Evolutionary conservation across 495 filamentous ascomycete species (phyloP).

Genomic region (Pseudomonodictys pantanalensis): DNA sequence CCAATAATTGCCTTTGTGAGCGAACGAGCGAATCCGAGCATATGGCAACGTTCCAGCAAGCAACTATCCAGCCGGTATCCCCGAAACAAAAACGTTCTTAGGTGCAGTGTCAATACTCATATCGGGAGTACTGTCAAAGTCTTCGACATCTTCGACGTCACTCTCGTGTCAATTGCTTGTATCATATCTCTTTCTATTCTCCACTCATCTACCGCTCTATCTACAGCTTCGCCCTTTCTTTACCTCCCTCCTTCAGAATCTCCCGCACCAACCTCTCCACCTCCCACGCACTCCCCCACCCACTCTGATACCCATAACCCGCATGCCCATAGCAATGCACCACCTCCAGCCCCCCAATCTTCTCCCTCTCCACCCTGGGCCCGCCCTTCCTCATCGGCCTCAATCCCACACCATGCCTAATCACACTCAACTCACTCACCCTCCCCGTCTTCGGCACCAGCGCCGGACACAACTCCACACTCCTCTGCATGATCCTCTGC

Average conservation of each 20-base stretch:
- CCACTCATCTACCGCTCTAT: no score
- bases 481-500: slow-evolving; percentile 82
- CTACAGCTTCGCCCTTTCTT: slow-evolving; percentile 35
- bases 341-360: slow-evolving; percentile 64
- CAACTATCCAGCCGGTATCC: no score
- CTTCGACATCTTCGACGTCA: no score
- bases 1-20: no score
- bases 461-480: slow-evolving; percentile 66
- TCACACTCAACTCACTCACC: slow-evolving; percentile 60
- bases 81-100: no score
- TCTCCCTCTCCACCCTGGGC: slow-evolving; percentile 78
- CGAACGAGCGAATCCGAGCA: no score
- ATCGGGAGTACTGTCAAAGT: no score
- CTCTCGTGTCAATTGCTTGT: no score
- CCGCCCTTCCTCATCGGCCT: slow-evolving; percentile 74
- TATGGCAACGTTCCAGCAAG: no score
- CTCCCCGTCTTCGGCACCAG: slow-evolving; percentile 50
- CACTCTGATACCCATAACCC: slow-evolving; percentile 84
- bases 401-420: slow-evolving; percentile 85
- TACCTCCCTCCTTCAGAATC: slow-evolving; percentile 38
- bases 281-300: slow-evolving; percentile 75
- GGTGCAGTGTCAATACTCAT: no score
- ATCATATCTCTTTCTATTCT: no score
- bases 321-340: slow-evolving; percentile 98
- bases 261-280: slow-evolving; percentile 71